Conservation (phyloP, 305 asterid species). For the Solanum aculeatissimum region DNA sequence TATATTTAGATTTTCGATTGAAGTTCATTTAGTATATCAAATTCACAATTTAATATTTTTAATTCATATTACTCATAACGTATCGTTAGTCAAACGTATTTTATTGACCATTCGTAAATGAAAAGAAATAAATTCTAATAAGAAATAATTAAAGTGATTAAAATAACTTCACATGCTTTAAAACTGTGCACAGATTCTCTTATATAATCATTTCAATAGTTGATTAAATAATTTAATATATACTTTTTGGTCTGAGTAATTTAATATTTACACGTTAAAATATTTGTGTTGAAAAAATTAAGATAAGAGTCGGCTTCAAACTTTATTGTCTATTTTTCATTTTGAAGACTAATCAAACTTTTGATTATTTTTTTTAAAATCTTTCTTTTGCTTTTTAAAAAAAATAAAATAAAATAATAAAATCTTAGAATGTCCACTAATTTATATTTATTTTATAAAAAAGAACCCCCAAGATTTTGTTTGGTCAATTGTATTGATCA, state of each 20-base stretch:
- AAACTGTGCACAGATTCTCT: slow-evolving; percentile 3
- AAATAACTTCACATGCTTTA: neutral
- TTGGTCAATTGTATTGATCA: neutral
- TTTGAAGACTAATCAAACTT: slow-evolving; percentile 15
- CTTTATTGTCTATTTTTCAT: slow-evolving; percentile 11
- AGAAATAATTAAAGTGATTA: neutral
- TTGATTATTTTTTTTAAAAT: neutral
- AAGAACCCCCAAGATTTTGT: neutral
- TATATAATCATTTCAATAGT: slow-evolving; percentile 12
- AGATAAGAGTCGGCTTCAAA: slow-evolving; percentile 9
- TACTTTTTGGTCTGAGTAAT: neutral
- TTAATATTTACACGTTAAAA: neutral
- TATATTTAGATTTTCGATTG: neutral
- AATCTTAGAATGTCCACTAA: neutral
- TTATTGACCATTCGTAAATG: neutral
- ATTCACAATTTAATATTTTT: neutral
- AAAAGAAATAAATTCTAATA: neutral
- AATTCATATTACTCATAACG: too few relatives aligned
- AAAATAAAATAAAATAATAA: too few relatives aligned
- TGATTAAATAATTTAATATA: neutral
- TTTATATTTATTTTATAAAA: neutral
- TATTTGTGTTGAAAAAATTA: neutral
- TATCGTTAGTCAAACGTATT: neutral
- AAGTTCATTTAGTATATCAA: neutral
- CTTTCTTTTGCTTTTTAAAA: neutral